A percentile compares a stretch with the other conserved stretches of the same genome.
Conservation (phyloP, 2,329 filamentous ascomycete genomes). For the Dissoconium aciculare region DNA sequence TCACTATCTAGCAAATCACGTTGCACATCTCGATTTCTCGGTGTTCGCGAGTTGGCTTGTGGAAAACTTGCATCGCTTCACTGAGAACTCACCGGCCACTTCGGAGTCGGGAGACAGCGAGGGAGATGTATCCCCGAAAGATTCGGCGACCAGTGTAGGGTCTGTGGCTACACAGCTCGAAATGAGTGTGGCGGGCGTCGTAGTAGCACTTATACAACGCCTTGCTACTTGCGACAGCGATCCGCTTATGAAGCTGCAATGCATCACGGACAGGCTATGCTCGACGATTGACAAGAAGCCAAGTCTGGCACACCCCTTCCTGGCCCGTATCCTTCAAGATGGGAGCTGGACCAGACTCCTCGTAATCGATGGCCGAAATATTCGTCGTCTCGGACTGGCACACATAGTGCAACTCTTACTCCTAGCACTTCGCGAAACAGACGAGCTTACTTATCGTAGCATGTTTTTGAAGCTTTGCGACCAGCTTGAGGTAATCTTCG, state of each 20-base stretch:
- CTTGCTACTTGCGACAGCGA: slow-evolving; percentile 1
- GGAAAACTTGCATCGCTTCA: too few species aligned
- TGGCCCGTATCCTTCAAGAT: not conserved
- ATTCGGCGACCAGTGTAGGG: too few species aligned
- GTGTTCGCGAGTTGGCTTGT: slow-evolving; percentile 13
- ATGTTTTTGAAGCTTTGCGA: too few species aligned
- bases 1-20: slow-evolving; percentile 10
- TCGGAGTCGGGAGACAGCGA: too few species aligned
- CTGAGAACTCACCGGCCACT: too few species aligned
- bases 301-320: not conserved
- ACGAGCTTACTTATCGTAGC: too few species aligned
- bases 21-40: slow-evolving; percentile 14
- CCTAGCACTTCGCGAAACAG: not conserved
- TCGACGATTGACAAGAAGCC: not conserved
- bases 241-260: not conserved
- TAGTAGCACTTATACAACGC: too few species aligned
- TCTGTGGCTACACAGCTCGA: too few species aligned
- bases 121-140: too few species aligned
- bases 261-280: not conserved
- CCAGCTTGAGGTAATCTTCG: too few species aligned
- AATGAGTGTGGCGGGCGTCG: too few species aligned
- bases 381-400: not conserved
- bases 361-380: not conserved
- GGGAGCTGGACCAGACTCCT: not conserved
- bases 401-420: not conserved